Percentiles rank a stretch among this genome's conserved stretches.
phyloP scores from a whole-genome alignment of 805 yeast genomes.

The Kodamaea kakaduensis region DNA sequence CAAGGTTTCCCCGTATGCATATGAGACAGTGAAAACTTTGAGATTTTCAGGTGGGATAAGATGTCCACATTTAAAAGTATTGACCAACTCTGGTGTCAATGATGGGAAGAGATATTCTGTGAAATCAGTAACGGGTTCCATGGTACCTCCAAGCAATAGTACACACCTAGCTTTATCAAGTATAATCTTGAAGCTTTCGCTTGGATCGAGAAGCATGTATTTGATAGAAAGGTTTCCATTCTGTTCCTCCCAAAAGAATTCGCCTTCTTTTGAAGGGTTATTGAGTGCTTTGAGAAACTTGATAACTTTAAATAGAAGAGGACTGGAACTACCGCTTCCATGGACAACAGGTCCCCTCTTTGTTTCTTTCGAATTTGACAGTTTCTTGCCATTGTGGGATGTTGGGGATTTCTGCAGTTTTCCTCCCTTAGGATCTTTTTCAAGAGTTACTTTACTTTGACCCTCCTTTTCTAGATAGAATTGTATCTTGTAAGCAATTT shows the following conservation, averaged over 20 bases:
- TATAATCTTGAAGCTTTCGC: slow-evolving; percentile 61
- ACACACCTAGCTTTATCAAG: slow-evolving; percentile 66
- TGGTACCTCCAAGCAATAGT: slow-evolving; percentile 88
- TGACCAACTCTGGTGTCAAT: slow-evolving; percentile 33
- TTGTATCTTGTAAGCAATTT: slow-evolving; percentile 82
- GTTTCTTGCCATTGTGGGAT: too few relatives aligned
- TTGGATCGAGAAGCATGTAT: slow-evolving; percentile 78
- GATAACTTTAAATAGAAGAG: slow-evolving; percentile 62
- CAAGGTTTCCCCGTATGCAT: slow-evolving; percentile 26
- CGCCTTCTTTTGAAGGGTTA: slow-evolving; percentile 79
- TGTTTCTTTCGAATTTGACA: too few relatives aligned
- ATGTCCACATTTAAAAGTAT: slow-evolving; percentile 73
- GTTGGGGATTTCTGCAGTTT: too few relatives aligned
- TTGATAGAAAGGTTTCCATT: slow-evolving; percentile 40
- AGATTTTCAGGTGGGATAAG: slow-evolving; percentile 71
- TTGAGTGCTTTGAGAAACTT: slow-evolving; percentile 61
- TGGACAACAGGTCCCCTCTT: too few relatives aligned
- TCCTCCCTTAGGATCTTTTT: slow-evolving; percentile 6
- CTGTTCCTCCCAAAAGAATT: slow-evolving; percentile 56
- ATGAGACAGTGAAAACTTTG: slow-evolving; percentile 50
- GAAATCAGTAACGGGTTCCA: slow-evolving; percentile 84
- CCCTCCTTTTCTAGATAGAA: slow-evolving; percentile 48
- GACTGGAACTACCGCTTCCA: slow-evolving; percentile 43
- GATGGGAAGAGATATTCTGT: slow-evolving; percentile 63
- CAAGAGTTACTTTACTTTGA: slow-evolving; percentile 3